Evolutionary conservation across 1,284 basidiomycete genomes (phyloP).

Genomic region (Irpex sp.): DNA sequence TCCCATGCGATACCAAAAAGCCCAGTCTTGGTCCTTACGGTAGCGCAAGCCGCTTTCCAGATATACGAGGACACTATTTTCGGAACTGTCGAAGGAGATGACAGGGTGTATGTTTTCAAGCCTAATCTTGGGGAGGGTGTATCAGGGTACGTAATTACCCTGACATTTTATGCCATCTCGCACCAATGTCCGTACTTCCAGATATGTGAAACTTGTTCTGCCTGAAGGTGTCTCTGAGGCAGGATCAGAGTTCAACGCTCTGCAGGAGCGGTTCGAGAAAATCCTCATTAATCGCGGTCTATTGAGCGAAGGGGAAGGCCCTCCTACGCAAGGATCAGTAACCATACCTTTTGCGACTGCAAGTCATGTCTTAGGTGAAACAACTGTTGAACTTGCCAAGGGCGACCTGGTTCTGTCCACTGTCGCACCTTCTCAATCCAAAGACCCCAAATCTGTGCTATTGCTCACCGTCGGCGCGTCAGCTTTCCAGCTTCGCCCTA

Average conservation of each 20-base stretch:
- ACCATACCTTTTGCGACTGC: background rate
- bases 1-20: background rate
- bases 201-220: conserved; percentile 8
- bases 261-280: conserved; percentile 11
- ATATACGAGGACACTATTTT: conserved; percentile 8
- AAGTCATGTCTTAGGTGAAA: background rate
- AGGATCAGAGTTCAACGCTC: conserved; percentile 6
- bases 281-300: conserved; percentile 8
- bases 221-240: conserved; percentile 7
- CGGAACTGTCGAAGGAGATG: conserved; percentile 11
- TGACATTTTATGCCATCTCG: background rate
- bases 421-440: background rate
- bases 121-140: conserved; percentile 11
- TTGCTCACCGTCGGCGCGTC: conserved; percentile 23
- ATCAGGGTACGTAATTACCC: conserved; percentile 5
- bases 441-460: conserved; percentile 13
- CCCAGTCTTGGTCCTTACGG: conserved; percentile 16
- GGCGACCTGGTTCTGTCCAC: conserved; percentile 3
- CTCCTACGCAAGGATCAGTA: background rate
- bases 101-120: conserved; percentile 10
- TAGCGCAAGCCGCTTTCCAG: conserved; percentile 10
- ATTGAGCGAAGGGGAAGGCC: background rate
- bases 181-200: background rate
- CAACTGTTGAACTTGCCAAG: background rate
- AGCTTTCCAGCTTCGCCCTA: conserved; percentile 23